Percentiles rank a stretch among this genome's conserved stretches.
Evolutionary conservation across 176 grass and related monocot species (phyloP).

Genomic region (Dactylis glomerata): DNA sequence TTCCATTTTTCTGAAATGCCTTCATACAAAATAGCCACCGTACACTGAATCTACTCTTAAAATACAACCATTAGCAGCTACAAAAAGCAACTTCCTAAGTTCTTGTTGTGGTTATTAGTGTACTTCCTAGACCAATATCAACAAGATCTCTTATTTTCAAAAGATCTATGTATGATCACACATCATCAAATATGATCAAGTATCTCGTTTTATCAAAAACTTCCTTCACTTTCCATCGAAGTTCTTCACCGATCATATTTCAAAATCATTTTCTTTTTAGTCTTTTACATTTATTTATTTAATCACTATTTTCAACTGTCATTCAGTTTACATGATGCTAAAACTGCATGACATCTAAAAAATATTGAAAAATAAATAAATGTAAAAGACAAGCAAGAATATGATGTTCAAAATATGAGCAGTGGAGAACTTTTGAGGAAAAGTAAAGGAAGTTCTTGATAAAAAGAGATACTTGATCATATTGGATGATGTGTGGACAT

Average conservation of each 20-base stretch:
- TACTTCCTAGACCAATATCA: not conserved
- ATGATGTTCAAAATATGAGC: no score
- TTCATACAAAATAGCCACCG: not conserved
- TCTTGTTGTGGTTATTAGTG: not conserved
- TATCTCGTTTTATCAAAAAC: not conserved
- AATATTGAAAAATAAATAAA: no score
- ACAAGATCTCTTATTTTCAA: not conserved
- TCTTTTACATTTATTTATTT: no score
- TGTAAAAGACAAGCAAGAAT: no score
- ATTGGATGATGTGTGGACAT: conserved; percentile 35
- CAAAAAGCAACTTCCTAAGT: not conserved
- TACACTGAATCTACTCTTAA: not conserved
- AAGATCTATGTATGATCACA: not conserved
- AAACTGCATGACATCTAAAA: no score
- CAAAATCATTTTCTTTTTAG: no score
- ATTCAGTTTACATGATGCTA: no score
- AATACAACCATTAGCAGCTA: not conserved
- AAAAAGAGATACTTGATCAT: not conserved
- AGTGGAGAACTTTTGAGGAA: not conserved
- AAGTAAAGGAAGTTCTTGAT: not conserved
- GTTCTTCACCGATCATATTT: no score
- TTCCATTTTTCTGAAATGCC: not conserved
- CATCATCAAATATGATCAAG: conserved; percentile 19
- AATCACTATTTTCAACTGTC: no score
- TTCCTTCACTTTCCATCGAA: not conserved